A percentile compares a stretch with the other conserved stretches of the same genome.
Conservation (phyloP, 352 stramenopile genomes). For the Elongisporangium senticosum region DNA sequence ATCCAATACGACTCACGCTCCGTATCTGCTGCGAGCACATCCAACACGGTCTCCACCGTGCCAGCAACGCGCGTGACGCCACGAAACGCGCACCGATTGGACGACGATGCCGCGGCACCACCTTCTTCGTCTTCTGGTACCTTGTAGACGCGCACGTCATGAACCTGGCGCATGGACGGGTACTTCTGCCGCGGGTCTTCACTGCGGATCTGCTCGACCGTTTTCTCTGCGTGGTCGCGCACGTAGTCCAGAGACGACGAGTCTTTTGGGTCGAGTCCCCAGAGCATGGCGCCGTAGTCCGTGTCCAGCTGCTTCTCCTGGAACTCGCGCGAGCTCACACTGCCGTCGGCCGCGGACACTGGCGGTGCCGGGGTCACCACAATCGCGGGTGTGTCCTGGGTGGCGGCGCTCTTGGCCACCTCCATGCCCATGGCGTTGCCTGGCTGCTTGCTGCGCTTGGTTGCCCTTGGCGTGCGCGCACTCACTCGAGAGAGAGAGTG, state of each 20-base stretch:
- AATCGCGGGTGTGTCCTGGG: neutral
- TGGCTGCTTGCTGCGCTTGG: neutral
- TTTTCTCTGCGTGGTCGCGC: slow-evolving; percentile 36
- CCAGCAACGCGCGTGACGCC: slow-evolving; percentile 61
- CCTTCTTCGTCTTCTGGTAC: slow-evolving; percentile 7
- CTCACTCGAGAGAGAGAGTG: neutral
- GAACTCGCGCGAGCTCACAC: neutral
- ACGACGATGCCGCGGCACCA: slow-evolving; percentile 6
- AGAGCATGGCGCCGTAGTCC: slow-evolving; percentile 37
- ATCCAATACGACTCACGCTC: slow-evolving; percentile 69
- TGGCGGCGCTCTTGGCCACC: neutral
- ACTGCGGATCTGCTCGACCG: slow-evolving; percentile 29
- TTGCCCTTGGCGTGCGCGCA: neutral
- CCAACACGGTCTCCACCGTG: slow-evolving; percentile 47
- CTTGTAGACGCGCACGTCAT: slow-evolving; percentile 68
- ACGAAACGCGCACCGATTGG: slow-evolving; percentile 52
- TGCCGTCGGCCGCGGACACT: slow-evolving; percentile 11
- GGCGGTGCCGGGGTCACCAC: neutral
- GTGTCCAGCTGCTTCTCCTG: slow-evolving; percentile 10
- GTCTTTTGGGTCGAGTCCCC: slow-evolving; percentile 22
- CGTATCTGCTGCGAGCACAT: slow-evolving; percentile 47
- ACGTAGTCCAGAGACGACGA: slow-evolving; percentile 54
- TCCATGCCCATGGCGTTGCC: neutral
- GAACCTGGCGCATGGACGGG: slow-evolving; percentile 45
- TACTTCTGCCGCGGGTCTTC: slow-evolving; percentile 54